phyloP scores from a whole-genome alignment of 345 rosid species.

The Viola odorata region DNA sequence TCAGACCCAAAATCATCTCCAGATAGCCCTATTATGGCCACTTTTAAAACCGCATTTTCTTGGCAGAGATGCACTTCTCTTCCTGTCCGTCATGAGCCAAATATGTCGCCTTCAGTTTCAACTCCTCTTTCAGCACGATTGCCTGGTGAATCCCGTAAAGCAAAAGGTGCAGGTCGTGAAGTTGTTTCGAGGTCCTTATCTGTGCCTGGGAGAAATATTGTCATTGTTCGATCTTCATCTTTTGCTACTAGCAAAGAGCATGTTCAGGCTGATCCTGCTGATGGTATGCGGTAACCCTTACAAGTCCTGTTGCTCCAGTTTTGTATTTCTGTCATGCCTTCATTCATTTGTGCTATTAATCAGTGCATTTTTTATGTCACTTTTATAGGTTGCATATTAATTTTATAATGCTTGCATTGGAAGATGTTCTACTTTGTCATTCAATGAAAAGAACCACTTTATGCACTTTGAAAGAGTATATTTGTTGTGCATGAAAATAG shows the following conservation, averaged over 20 bases:
- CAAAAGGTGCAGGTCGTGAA: slow-evolving; percentile 33
- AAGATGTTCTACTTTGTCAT: too few relatives aligned
- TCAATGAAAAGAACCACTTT: too few relatives aligned
- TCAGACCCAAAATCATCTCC: slow-evolving; percentile 39
- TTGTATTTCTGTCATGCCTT: slow-evolving; percentile 1
- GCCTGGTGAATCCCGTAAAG: slow-evolving; percentile 42
- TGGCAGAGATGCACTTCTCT: slow-evolving; percentile 77
- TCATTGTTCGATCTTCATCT: slow-evolving; percentile 73
- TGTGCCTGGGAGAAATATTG: slow-evolving; percentile 58
- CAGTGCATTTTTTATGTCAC: too few relatives aligned
- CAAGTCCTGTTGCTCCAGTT: background rate
- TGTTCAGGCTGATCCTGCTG: slow-evolving; percentile 28
- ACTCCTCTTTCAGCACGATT: slow-evolving; percentile 56
- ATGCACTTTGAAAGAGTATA: too few relatives aligned
- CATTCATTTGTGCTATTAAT: background rate
- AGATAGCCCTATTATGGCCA: slow-evolving; percentile 39
- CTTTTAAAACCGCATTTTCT: slow-evolving; percentile 37
- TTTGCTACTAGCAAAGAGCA: slow-evolving; percentile 45
- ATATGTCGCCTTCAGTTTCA: slow-evolving; percentile 56
- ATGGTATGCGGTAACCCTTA: slow-evolving; percentile 37
- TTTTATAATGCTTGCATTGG: too few relatives aligned
- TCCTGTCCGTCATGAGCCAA: slow-evolving; percentile 60
- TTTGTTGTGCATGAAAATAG: too few relatives aligned
- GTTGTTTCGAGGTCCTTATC: slow-evolving; percentile 77
- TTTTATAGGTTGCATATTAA: too few relatives aligned